Evolutionary conservation across 225 moss, liverwort and hornwort species (phyloP).

Genomic region (Takakia lepidozioides): DNA sequence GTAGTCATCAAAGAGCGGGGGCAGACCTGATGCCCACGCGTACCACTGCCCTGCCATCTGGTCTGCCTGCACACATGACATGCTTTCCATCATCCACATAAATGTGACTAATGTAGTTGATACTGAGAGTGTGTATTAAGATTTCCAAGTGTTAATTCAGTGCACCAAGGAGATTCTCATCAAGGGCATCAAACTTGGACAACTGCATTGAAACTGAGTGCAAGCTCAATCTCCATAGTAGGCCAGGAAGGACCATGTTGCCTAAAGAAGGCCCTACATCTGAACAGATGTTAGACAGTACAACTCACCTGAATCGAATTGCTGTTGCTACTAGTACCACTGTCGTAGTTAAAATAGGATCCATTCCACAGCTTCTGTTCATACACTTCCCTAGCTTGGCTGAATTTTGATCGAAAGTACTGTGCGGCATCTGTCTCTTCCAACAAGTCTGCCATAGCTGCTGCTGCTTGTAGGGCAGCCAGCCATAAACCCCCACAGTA

Average conservation of each 20-base stretch:
- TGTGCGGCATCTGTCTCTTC: constrained; percentile 71
- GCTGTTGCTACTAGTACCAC: constrained; percentile 73
- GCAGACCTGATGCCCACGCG: constrained; percentile 88
- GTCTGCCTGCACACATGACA: constrained; percentile 73
- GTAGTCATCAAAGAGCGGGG: constrained; percentile 79
- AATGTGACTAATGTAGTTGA: too few species aligned
- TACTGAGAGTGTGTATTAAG: too few species aligned
- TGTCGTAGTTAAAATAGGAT: constrained; percentile 83
- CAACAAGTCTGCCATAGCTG: constrained; percentile 67
- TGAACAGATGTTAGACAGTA: too few species aligned
- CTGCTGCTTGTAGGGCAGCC: constrained; percentile 88
- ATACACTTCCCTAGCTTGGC: constrained; percentile 69
- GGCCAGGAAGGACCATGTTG: too few species aligned
- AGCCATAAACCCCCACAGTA: constrained; percentile 97
- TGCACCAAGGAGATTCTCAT: too few species aligned
- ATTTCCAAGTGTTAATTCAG: too few species aligned
- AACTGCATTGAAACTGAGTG: too few species aligned
- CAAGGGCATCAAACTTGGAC: too few species aligned
- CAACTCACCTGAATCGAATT: constrained; percentile 66
- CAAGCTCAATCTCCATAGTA: too few species aligned
- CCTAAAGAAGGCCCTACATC: too few species aligned
- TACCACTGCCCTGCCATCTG: constrained; percentile 99
- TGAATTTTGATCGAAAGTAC: constrained; percentile 76
- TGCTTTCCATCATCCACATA: too few species aligned
- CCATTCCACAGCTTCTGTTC: constrained; percentile 88